Base-by-base conservation (phyloP, 768 basidiomycete species). In the Peribolospora kevripleyi region DNA sequence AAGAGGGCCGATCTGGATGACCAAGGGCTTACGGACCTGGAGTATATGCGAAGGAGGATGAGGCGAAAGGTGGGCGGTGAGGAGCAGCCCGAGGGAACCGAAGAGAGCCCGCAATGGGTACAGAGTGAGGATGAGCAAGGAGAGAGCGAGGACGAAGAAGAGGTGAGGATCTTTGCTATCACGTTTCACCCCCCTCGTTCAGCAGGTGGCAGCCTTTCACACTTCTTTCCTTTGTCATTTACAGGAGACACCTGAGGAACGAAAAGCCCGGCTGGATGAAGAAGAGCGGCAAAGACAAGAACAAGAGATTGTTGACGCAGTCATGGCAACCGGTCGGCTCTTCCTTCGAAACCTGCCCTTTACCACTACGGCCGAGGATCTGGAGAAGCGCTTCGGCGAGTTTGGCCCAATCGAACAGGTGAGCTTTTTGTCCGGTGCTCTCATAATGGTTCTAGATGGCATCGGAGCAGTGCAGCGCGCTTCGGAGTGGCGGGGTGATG, bases 331-430 rank as follows among this genome's bases (percentile, higher is more conserved):
- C 0, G 74, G 77, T 1, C 76, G 90, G 4, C 70, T 97, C 2
- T 97, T 97, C 64, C 70, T 98, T 5, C 84, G 93, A n/a, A 98
- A 97, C 64, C 68, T 98, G n/a, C 73, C 87, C 0, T 97, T 87
- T 63, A 76, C 80, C 0, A 84, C 82, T 55, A 80, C 81, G 6
- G 75, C 81, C 13, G 66, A 71, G 2, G 87, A 93, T 51, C 68
- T 97, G 0, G 62, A 66, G 3, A 71, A 73, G 9, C 71, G 79
- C 2, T 87, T 88, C 65, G 65, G 67, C 3, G 70, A 74, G 0
- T 84, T 76, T 64, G 90, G 90, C 7, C 71, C 76, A 48, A 65
- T 93, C 42, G 73, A 73, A 46, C 82, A 88, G 80, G 86, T 85
- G 58, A 73, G 76, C 51, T 48, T 59, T 36, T 42, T 10, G 39